phyloP scores from a whole-genome alignment of 768 basidiomycete genomes.

The Kwoniella sp. region DNA sequence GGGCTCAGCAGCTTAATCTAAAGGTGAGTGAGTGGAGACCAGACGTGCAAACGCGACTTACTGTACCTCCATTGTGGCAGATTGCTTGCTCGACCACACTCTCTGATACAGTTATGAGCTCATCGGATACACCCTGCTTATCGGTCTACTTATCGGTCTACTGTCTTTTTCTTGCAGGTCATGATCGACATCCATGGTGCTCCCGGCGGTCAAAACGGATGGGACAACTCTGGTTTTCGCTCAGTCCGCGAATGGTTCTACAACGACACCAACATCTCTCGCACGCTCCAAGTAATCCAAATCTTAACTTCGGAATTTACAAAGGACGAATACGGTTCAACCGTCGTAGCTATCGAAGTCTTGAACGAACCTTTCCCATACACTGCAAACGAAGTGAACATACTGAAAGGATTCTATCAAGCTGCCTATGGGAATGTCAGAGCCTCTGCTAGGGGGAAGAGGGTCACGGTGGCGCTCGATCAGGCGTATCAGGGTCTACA shows the following conservation, averaged over 20 bases:
- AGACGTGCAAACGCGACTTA: no score
- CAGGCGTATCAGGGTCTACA: slow-evolving; percentile 48
- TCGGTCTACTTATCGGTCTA: no score
- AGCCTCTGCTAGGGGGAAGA: slow-evolving; percentile 4
- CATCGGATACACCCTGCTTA: no score
- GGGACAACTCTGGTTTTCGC: slow-evolving; percentile 52
- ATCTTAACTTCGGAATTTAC: slow-evolving; percentile 50
- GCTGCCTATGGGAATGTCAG: slow-evolving; percentile 38
- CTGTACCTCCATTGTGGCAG: no score
- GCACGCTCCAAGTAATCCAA: slow-evolving; percentile 42
- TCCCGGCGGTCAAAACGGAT: slow-evolving; percentile 51
- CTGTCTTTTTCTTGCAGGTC: slow-evolving; percentile 9
- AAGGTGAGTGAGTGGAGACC: slow-evolving; percentile 18
- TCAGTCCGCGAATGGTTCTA: slow-evolving; percentile 47
- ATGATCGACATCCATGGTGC: slow-evolving; percentile 54
- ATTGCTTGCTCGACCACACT: no score
- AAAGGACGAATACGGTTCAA: slow-evolving; percentile 33
- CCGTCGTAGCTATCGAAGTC: slow-evolving; percentile 50
- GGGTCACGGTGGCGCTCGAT: slow-evolving; percentile 36
- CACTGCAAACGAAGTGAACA: slow-evolving; percentile 28
- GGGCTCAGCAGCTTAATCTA: slow-evolving; percentile 46
- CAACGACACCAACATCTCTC: slow-evolving; percentile 41
- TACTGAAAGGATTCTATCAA: slow-evolving; percentile 41
- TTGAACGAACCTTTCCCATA: slow-evolving; percentile 53
- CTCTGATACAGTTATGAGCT: no score